These are phyloP conservation scores for Pyrenophora seminiperda DNA, from an alignment of 2,329 filamentous ascomycete genomes.

Conservation along the genomic window DNA sequence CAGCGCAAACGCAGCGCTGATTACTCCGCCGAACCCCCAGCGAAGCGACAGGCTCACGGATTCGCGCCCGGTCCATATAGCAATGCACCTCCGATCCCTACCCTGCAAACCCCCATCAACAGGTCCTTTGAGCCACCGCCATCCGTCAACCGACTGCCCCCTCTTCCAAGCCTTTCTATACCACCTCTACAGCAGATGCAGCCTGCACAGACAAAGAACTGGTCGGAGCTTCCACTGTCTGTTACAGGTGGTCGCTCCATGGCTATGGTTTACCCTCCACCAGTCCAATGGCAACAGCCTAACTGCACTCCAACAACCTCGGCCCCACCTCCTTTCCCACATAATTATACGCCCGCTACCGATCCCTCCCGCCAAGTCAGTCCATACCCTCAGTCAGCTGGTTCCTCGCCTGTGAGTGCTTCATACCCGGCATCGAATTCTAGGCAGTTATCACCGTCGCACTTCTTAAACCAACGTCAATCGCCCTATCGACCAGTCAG, in stretches of 20 bases:
- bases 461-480: constrained; percentile 83
- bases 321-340: constrained; percentile 33
- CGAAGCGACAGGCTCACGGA: constrained; percentile 57
- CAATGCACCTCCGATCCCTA: constrained; percentile 43
- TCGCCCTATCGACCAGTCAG: constrained; percentile 93
- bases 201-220: constrained; percentile 47
- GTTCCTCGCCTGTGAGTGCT: constrained; percentile 72
- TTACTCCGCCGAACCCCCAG: constrained; percentile 59
- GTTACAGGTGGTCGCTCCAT: constrained; percentile 70
- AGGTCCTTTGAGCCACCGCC: constrained; percentile 45
- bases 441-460: constrained; percentile 80
- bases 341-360: constrained; percentile 35
- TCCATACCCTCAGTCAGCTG: constrained; percentile 59
- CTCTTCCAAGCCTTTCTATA: constrained; percentile 73
- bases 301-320: constrained; percentile 46
- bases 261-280: constrained; percentile 73
- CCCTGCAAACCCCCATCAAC: constrained; percentile 42
- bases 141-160: constrained; percentile 60
- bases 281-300: constrained; percentile 58
- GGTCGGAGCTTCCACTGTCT: constrained; percentile 52
- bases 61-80: constrained; percentile 45
- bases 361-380: constrained; percentile 57
- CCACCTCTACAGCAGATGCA: constrained; percentile 55
- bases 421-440: constrained; percentile 67
- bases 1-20: constrained; percentile 65